Evolutionary conservation across 768 basidiomycete genomes (phyloP).

Genomic region (Pholiota conissans): DNA sequence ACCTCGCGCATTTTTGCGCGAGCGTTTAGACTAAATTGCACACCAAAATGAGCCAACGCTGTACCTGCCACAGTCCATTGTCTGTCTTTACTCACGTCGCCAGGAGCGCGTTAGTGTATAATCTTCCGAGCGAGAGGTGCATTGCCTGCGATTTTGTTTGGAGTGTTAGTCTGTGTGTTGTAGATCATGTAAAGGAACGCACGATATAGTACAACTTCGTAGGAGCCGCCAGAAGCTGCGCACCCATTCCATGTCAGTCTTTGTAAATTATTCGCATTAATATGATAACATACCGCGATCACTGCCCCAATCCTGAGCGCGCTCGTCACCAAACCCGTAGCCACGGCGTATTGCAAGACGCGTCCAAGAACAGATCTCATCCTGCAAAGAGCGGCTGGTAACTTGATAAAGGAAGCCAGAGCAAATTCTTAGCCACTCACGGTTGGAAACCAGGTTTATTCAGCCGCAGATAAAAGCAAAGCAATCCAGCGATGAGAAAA

Average conservation of each 20-base stretch:
- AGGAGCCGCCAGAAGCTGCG: conserved; percentile 18
- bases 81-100: conserved; percentile 16
- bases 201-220: conserved; percentile 22
- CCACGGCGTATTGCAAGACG: conserved; percentile 21
- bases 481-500: conserved; percentile 7
- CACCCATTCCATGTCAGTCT: not conserved
- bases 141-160: no score
- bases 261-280: not conserved
- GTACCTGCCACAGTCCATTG: not conserved
- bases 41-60: not conserved
- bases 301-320: conserved; percentile 1
- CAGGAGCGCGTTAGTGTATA: conserved; percentile 25
- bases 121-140: conserved; percentile 24
- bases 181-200: not conserved
- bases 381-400: not conserved
- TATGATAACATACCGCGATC: conserved; percentile 4
- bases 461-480: conserved; percentile 10
- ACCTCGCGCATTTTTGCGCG: conserved; percentile 2
- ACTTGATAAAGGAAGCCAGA: not conserved
- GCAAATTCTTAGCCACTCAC: not conserved
- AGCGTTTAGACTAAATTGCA: conserved; percentile 1
- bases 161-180: no score
- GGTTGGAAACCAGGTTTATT: conserved; percentile 6
- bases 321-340: conserved; percentile 23
- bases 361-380: conserved; percentile 15